phyloP scores from a whole-genome alignment of 2,329 filamentous ascomycete species.

The Epichloe gansuensis region DNA sequence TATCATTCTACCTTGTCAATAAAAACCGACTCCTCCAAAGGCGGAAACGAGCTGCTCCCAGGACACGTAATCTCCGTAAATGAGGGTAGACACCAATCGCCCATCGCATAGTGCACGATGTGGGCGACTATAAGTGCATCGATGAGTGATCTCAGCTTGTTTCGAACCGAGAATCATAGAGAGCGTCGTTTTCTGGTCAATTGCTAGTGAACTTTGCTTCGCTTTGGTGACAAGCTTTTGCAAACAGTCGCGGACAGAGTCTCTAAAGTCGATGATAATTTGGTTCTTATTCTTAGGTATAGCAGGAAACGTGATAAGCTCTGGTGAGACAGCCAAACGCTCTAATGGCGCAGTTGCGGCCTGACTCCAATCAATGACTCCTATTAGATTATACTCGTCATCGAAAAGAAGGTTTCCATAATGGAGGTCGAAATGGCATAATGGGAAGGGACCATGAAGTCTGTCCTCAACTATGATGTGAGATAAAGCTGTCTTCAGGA shows the following conservation, averaged over 20 bases:
- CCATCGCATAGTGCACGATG: constrained; percentile 3
- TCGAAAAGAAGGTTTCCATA: constrained; percentile 7
- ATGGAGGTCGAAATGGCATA: constrained; percentile 6
- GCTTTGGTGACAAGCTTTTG: constrained; percentile 1
- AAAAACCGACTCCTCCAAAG: neutral
- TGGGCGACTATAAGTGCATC: constrained; percentile 5
- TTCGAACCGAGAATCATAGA: constrained; percentile 5
- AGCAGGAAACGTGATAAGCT: constrained; percentile 5
- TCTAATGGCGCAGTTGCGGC: constrained; percentile 3
- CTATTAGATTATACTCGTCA: constrained; percentile 4
- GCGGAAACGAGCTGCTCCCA: constrained; percentile 5
- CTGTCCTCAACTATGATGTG: constrained; percentile 6
- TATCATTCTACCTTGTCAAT: neutral
- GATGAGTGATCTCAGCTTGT: constrained; percentile 4
- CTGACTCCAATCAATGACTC: constrained; percentile 2
- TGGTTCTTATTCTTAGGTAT: constrained; percentile 2
- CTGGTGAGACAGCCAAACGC: constrained; percentile 6
- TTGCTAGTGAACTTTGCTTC: neutral
- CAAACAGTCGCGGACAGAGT: constrained; percentile 2
- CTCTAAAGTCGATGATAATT: constrained; percentile 3
- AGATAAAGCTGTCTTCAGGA: constrained; percentile 4
- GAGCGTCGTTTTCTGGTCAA: constrained; percentile 1
- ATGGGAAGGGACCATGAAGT: constrained; percentile 5
- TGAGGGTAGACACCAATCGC: constrained; percentile 3
- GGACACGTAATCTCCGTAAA: neutral